These are phyloP conservation scores for Claviceps sorghi DNA, from an alignment of 2,329 filamentous ascomycete genomes.

Conservation along the genomic window DNA sequence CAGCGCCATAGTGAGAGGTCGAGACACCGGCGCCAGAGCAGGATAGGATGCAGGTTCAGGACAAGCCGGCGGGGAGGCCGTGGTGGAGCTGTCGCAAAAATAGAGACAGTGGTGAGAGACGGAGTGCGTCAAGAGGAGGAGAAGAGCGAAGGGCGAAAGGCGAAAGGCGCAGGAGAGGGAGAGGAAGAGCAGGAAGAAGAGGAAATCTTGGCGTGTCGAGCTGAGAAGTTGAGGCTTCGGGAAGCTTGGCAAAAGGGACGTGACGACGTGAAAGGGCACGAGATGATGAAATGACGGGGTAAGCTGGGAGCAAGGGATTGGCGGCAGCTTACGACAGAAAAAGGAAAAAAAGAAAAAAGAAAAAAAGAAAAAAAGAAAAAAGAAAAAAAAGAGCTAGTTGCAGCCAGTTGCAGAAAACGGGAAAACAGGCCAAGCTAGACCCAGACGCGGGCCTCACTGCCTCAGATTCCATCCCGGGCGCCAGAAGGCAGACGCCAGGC, in stretches of 20 bases:
- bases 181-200: constrained; percentile 7
- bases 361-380: constrained; percentile 22
- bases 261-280: constrained; percentile 28
- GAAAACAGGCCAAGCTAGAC: neutral
- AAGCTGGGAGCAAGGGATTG: constrained; percentile 21
- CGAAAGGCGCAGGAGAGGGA: no score
- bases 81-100: constrained; percentile 16
- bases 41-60: constrained; percentile 40
- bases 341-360: constrained; percentile 20
- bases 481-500: neutral
- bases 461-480: neutral
- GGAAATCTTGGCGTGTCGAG: constrained; percentile 10
- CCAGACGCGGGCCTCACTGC: neutral
- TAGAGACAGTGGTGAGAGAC: constrained; percentile 18
- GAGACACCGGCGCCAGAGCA: constrained; percentile 37
- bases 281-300: constrained; percentile 25
- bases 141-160: neutral
- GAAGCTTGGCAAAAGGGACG: constrained; percentile 17
- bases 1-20: constrained; percentile 45
- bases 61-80: constrained; percentile 34
- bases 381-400: neutral
- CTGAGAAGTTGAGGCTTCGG: constrained; percentile 23
- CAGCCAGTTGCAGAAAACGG: neutral
- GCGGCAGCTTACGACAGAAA: neutral
- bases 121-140: constrained; percentile 1